Percentiles rank a stretch among this genome's conserved stretches.
phyloP scores from a whole-genome alignment of 2,329 filamentous ascomycete species.

The Arthrobotrys conoides region DNA sequence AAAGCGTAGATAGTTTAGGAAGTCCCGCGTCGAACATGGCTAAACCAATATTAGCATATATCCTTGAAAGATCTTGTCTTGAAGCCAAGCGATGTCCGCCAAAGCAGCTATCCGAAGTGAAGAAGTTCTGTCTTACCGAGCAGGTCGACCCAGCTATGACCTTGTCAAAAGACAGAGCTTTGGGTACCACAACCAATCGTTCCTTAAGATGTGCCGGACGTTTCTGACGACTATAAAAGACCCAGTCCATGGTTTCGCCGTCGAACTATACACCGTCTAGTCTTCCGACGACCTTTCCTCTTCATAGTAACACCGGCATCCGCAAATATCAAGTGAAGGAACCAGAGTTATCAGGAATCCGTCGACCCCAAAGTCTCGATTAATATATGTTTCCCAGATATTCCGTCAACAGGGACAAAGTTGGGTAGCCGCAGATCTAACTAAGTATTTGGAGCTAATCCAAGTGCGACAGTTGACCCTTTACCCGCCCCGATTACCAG shows the following conservation, averaged over 20 bases:
- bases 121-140: conserved; percentile 49
- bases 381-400: conserved; percentile 48
- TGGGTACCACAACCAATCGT: conserved; percentile 58
- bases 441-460: conserved; percentile 42
- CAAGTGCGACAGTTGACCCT: conserved; percentile 37
- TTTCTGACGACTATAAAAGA: conserved; percentile 61
- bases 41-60: conserved; percentile 30
- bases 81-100: neutral
- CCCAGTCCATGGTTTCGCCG: conserved; percentile 61
- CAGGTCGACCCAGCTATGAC: conserved; percentile 59
- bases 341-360: conserved; percentile 31
- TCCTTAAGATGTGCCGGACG: conserved; percentile 59
- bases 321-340: conserved; percentile 43
- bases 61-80: neutral
- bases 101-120: neutral
- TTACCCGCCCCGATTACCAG: conserved; percentile 42
- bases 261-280: conserved; percentile 61
- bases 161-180: conserved; percentile 59
- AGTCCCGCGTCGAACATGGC: conserved; percentile 58
- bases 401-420: conserved; percentile 12
- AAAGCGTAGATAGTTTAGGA: conserved; percentile 60
- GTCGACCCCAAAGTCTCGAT: conserved; percentile 40
- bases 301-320: conserved; percentile 60
- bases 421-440: conserved; percentile 30
- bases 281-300: conserved; percentile 60